Evolutionary conservation across 2,329 filamentous ascomycete genomes (phyloP).

Genomic region (Aspergillus neoniger): DNA sequence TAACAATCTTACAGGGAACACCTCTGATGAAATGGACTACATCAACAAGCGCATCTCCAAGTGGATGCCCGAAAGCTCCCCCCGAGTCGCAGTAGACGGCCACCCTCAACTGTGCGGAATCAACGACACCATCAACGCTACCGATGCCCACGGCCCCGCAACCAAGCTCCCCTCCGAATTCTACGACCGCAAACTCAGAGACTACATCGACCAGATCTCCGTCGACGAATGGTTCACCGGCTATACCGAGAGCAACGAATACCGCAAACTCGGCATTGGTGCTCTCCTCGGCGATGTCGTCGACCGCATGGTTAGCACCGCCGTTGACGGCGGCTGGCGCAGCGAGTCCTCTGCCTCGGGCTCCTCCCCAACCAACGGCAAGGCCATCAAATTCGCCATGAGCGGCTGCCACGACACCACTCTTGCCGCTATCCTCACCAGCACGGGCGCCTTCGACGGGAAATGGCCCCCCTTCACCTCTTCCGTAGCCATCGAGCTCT

Average conservation of each 20-base stretch:
- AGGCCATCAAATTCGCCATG: constrained; percentile 69
- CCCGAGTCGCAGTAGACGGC: constrained; percentile 76
- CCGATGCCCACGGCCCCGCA: constrained; percentile 75
- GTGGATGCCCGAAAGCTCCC: constrained; percentile 76
- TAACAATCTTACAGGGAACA: constrained; percentile 54
- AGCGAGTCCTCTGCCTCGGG: constrained; percentile 55
- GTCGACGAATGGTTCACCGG: constrained; percentile 93
- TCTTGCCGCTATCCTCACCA: constrained; percentile 73
- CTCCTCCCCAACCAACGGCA: constrained; percentile 34
- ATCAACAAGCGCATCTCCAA: constrained; percentile 74
- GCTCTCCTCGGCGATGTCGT: constrained; percentile 81
- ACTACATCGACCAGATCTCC: constrained; percentile 70
- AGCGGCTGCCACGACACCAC: constrained; percentile 94
- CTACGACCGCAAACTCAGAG: constrained; percentile 72
- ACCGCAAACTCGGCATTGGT: constrained; percentile 86
- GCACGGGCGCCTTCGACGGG: constrained; percentile 74
- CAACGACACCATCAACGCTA: constrained; percentile 92
- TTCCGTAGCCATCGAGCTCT: constrained; percentile 88
- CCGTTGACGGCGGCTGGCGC: constrained; percentile 59
- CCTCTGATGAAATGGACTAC: constrained; percentile 78
- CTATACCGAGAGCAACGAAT: constrained; percentile 81
- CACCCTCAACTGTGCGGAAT: constrained; percentile 83
- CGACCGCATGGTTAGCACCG: constrained; percentile 67
- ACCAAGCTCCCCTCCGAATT: constrained; percentile 82
- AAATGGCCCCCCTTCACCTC: constrained; percentile 93